Conservation (phyloP, 305 asterid genomes). For the Petunia hybrid region DNA sequence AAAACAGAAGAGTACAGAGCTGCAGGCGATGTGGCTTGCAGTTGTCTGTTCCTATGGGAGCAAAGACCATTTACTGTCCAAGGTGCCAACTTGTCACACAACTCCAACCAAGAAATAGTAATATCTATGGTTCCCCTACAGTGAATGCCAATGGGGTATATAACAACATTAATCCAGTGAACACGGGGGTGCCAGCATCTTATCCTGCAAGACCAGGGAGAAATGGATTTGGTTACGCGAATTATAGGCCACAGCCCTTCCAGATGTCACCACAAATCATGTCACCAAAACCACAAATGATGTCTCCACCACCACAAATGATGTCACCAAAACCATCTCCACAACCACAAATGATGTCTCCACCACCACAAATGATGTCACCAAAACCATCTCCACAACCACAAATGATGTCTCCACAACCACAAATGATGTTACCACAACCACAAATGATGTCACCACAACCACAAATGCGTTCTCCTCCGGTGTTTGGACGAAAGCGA, state of each 20-base stretch:
- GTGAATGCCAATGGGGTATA: conserved; percentile 1
- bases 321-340: no score
- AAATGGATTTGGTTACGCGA: conserved; percentile 25
- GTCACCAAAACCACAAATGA: no score
- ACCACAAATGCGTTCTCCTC: conserved; percentile 37
- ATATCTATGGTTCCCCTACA: conserved; percentile 33
- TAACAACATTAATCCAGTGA: conserved; percentile 16
- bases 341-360: no score
- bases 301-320: no score
- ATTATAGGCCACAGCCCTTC: background rate
- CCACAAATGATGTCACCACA: conserved; percentile 4
- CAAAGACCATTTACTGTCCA: conserved; percentile 44
- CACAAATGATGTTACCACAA: background rate
- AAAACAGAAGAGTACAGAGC: conserved; percentile 33
- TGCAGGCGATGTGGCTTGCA: conserved; percentile 52
- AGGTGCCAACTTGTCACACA: conserved; percentile 37
- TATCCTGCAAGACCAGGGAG: conserved; percentile 33
- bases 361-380: no score
- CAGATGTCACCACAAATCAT: background rate
- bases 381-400: no score
- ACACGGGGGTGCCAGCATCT: conserved; percentile 33
- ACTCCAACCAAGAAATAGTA: conserved; percentile 15
- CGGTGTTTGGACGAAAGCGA: conserved; percentile 59
- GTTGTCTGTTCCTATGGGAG: conserved; percentile 38
- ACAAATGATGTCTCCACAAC: no score